These are phyloP conservation scores for Kitagawia praeruptora DNA, from an alignment of 129 eudicot genomes.

Conservation along the genomic window DNA sequence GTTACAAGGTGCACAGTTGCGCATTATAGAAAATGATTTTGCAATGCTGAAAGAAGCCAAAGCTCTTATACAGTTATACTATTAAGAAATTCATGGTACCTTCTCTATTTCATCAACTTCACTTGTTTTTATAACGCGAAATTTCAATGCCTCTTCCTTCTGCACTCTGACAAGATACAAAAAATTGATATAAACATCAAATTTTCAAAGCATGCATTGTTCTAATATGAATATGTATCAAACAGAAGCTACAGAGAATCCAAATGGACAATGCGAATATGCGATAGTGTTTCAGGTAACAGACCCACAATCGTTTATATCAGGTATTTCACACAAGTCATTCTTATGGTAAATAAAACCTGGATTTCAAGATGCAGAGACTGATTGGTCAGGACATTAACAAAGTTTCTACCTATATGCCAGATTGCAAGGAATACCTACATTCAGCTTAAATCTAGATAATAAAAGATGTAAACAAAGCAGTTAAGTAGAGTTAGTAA, in stretches of 20 bases:
- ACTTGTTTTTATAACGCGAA: slow-evolving; percentile 72
- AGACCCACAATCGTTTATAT: neutral
- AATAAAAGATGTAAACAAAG: no score
- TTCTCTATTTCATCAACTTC: slow-evolving; percentile 92
- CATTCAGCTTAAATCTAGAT: neutral
- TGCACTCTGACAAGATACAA: slow-evolving; percentile 47
- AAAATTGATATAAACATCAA: neutral
- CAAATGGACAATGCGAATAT: neutral
- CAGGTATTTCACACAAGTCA: neutral
- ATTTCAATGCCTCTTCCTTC: slow-evolving; percentile 89
- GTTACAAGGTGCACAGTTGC: neutral
- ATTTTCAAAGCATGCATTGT: neutral
- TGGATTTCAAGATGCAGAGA: neutral
- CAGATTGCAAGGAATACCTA: neutral
- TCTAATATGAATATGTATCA: neutral
- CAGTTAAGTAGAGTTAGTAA: neutral
- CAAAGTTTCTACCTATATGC: neutral
- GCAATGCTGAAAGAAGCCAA: slow-evolving; percentile 14
- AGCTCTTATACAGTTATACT: neutral
- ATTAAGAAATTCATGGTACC: slow-evolving; percentile 30
- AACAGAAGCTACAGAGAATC: neutral
- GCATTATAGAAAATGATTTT: neutral
- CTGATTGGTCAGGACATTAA: neutral
- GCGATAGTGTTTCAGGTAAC: neutral
- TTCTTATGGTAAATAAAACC: neutral